Percentiles rank a stretch among this genome's conserved stretches.
Conservation (phyloP, 352 stramenopile species). For the Phytophthora sojae region DNA sequence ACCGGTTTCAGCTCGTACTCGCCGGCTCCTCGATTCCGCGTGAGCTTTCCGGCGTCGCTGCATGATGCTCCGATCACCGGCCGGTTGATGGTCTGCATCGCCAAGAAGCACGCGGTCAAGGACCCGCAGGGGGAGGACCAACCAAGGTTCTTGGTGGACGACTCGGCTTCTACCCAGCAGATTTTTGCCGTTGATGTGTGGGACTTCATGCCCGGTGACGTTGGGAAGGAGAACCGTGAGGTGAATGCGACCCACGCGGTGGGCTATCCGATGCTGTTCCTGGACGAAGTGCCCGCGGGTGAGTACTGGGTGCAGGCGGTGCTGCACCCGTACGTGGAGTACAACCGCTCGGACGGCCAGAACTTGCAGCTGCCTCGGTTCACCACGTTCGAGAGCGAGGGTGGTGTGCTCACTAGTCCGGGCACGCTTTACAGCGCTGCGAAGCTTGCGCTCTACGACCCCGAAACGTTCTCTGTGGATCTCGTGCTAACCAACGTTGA, state of each 20-base stretch:
- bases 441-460: conserved; percentile 55
- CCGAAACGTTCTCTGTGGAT: conserved; percentile 41
- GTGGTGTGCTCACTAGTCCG: conserved; percentile 60
- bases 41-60: conserved; percentile 44
- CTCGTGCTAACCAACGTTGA: conserved; percentile 61
- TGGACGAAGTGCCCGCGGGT: conserved; percentile 51
- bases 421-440: conserved; percentile 68
- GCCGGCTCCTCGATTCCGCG: conserved; percentile 42
- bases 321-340: conserved; percentile 67
- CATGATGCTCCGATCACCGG: conserved; percentile 54
- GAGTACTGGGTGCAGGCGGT: conserved; percentile 77
- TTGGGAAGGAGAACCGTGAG: conserved; percentile 41
- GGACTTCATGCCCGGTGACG: conserved; percentile 41
- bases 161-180: conserved; percentile 61
- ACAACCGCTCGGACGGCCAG: conserved; percentile 65
- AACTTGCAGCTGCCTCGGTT: conserved; percentile 59
- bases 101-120: conserved; percentile 51
- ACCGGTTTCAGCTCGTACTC: conserved; percentile 12
- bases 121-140: conserved; percentile 60
- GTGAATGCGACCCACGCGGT: conserved; percentile 53
- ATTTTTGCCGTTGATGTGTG: conserved; percentile 72
- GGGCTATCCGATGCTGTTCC: conserved; percentile 54
- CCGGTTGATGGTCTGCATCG: conserved; percentile 66
- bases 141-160: conserved; percentile 58
- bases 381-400: conserved; percentile 63